These are phyloP conservation scores for Ilyonectria sp. DNA, from an alignment of 2,329 filamentous ascomycete genomes.

Conservation along the genomic window DNA sequence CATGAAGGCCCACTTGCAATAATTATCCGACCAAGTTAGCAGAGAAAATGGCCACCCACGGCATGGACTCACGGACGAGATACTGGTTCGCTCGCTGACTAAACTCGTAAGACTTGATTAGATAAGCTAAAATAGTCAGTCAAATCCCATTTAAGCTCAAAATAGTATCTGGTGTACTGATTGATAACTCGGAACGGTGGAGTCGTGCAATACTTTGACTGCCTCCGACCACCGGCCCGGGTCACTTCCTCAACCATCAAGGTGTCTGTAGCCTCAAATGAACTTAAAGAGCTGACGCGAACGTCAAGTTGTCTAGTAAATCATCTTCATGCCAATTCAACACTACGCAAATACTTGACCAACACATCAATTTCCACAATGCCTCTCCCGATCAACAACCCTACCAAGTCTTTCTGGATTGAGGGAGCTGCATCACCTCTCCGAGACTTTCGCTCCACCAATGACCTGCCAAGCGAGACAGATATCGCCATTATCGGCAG, in stretches of 20 bases:
- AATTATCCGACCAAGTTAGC: neutral
- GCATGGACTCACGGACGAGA: neutral
- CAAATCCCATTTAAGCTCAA: neutral
- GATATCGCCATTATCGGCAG: slow-evolving; percentile 29
- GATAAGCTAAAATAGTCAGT: slow-evolving; percentile 1
- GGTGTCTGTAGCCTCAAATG: neutral
- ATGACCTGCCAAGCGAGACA: slow-evolving; percentile 13
- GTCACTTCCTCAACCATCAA: slow-evolving; percentile 3
- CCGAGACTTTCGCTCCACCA: slow-evolving; percentile 22
- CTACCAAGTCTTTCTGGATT: slow-evolving; percentile 33
- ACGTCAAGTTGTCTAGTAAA: slow-evolving; percentile 11
- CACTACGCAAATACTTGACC: slow-evolving; percentile 2
- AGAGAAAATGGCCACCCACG: neutral
- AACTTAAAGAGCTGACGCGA: slow-evolving; percentile 22
- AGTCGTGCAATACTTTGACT: neutral
- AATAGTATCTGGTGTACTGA: neutral
- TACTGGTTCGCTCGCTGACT: neutral
- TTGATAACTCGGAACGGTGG: neutral
- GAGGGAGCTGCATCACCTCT: slow-evolving; percentile 28
- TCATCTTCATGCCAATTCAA: slow-evolving; percentile 1
- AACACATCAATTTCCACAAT: slow-evolving; percentile 7
- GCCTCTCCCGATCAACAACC: slow-evolving; percentile 29
- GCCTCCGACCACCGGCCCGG: slow-evolving; percentile 20
- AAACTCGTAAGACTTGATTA: neutral
- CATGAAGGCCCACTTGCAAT: neutral